These are phyloP conservation scores for Pseudogymnoascus sp. DNA, from an alignment of 2,329 filamentous ascomycete genomes.

Conservation along the genomic window DNA sequence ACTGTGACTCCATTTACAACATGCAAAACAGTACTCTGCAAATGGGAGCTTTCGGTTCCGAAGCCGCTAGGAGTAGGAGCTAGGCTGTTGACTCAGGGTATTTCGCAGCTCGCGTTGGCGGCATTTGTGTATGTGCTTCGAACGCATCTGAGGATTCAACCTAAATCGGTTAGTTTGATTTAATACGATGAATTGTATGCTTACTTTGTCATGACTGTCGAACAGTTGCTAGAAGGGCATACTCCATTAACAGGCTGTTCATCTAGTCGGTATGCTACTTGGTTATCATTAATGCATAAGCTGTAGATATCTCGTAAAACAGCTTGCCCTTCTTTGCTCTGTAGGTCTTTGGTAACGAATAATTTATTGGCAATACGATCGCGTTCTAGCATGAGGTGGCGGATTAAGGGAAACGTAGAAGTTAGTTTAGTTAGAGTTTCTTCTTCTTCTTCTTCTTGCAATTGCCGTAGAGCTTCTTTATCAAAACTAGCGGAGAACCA, in stretches of 20 bases:
- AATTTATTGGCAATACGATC: not conserved
- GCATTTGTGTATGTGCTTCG: too few species aligned
- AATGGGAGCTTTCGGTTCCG: too few species aligned
- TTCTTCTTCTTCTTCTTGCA: constrained; percentile 2
- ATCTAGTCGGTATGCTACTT: constrained; percentile 2
- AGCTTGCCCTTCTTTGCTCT: constrained; percentile 3
- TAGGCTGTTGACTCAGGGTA: too few species aligned
- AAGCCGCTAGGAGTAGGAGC: too few species aligned
- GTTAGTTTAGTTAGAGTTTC: constrained; percentile 1
- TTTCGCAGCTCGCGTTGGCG: too few species aligned
- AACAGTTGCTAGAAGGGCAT: constrained; percentile 6
- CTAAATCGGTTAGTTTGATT: too few species aligned
- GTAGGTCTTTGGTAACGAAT: not conserved
- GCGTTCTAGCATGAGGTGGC: not conserved
- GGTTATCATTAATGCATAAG: not conserved
- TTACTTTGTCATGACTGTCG: not conserved
- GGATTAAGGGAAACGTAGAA: constrained; percentile 4
- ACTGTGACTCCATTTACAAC: too few species aligned
- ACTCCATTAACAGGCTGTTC: constrained; percentile 3
- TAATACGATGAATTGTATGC: not conserved
- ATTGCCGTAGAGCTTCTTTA: not conserved
- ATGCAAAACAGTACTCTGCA: too few species aligned
- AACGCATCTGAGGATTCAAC: too few species aligned
- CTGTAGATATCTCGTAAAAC: not conserved
- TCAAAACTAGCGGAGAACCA: constrained; percentile 7